A percentile compares a stretch with the other conserved stretches of the same genome.
Conservation (phyloP, 2,329 filamentous ascomycete species). For the Neocucurbitaria cava region DNA sequence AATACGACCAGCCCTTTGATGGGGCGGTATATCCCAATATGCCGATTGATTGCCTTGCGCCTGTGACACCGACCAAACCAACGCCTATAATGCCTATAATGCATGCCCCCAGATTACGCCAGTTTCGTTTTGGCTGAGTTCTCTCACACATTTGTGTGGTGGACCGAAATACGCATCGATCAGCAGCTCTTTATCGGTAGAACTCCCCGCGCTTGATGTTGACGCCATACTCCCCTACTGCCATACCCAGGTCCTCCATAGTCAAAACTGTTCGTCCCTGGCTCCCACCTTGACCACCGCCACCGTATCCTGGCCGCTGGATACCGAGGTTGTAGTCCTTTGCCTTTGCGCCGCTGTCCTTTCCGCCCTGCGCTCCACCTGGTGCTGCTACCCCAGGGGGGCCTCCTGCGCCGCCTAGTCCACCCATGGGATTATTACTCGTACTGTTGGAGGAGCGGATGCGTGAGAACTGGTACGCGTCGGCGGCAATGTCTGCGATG, state of each 20-base stretch:
- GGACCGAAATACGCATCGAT: not conserved
- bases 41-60: constrained; percentile 22
- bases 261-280: constrained; percentile 94
- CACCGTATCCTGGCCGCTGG: constrained; percentile 65
- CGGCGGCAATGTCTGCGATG: constrained; percentile 94
- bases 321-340: constrained; percentile 58
- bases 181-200: constrained; percentile 69
- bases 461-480: constrained; percentile 96
- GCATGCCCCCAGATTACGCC: constrained; percentile 8
- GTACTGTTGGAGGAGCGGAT: constrained; percentile 93
- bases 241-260: constrained; percentile 99
- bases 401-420: constrained; percentile 69
- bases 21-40: constrained; percentile 17
- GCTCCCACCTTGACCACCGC: constrained; percentile 85
- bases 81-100: constrained; percentile 43
- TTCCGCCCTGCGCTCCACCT: constrained; percentile 61
- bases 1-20: constrained; percentile 28
- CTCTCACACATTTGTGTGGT: not conserved
- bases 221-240: constrained; percentile 95
- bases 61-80: constrained; percentile 22
- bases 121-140: not conserved
- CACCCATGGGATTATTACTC: constrained; percentile 90
- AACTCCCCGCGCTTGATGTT: constrained; percentile 98
- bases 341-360: constrained; percentile 51
- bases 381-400: constrained; percentile 65